These are phyloP conservation scores for Serendipita sp. DNA, from an alignment of 768 basidiomycete genomes.

Conservation along the genomic window DNA sequence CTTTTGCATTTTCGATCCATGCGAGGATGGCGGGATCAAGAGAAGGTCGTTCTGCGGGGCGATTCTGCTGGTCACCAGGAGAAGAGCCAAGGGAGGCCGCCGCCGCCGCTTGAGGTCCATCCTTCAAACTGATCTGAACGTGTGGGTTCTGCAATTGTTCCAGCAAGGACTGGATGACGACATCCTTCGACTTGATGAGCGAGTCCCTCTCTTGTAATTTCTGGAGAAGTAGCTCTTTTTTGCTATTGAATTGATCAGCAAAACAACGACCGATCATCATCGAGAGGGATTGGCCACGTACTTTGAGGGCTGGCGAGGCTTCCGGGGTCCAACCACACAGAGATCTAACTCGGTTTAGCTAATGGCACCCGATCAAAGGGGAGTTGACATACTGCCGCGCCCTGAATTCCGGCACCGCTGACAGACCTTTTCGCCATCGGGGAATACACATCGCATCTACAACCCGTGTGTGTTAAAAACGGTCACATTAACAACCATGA, in stretches of 20 bases:
- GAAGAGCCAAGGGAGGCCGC: constrained; percentile 67
- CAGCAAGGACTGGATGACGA: constrained; percentile 67
- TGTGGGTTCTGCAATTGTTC: constrained; percentile 78
- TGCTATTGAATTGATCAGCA: constrained; percentile 27
- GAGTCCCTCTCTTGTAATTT: constrained; percentile 78
- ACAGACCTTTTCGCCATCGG: neutral
- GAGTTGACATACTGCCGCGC: neutral
- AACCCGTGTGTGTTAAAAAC: too few relatives aligned
- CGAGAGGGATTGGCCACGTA: neutral
- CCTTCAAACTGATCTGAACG: constrained; percentile 1
- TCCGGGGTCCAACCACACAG: constrained; percentile 1
- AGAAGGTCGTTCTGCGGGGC: neutral
- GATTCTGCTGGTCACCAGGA: constrained; percentile 22
- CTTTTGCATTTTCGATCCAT: constrained; percentile 32
- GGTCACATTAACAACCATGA: too few relatives aligned
- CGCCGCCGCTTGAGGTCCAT: constrained; percentile 13
- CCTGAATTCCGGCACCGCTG: neutral
- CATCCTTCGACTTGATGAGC: constrained; percentile 75
- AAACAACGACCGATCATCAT: neutral
- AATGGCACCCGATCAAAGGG: neutral
- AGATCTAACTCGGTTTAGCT: neutral
- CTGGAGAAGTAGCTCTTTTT: constrained; percentile 71
- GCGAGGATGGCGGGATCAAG: constrained; percentile 6
- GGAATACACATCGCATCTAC: constrained; percentile 1
- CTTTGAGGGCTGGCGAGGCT: constrained; percentile 1